Conservation (phyloP, 2,329 filamentous ascomycete genomes). For the Xylariaceae sp. region DNA sequence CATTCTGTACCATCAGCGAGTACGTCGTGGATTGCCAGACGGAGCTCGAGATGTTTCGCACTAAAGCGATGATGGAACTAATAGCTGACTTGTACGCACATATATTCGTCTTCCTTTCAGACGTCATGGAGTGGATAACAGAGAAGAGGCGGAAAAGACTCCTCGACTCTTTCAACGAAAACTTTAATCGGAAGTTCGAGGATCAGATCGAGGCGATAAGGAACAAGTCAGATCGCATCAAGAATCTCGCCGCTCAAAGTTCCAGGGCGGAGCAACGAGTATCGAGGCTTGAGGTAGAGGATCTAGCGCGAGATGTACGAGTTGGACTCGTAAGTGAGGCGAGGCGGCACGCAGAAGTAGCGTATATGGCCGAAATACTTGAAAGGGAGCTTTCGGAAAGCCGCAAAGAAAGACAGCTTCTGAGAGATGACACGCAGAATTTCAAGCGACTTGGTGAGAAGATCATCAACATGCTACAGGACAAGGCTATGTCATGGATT, state of each 20-base stretch:
- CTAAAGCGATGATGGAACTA: slow-evolving; percentile 15
- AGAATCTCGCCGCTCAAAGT: slow-evolving; percentile 15
- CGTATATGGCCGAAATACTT: slow-evolving; percentile 7
- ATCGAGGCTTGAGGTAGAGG: slow-evolving; percentile 11
- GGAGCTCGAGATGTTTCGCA: slow-evolving; percentile 24
- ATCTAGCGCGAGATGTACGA: slow-evolving; percentile 12
- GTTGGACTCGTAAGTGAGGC: slow-evolving; percentile 7
- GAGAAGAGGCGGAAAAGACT: slow-evolving; percentile 20
- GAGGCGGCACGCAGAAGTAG: slow-evolving; percentile 13
- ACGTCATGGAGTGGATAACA: slow-evolving; percentile 24
- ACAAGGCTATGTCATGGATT: slow-evolving; percentile 8
- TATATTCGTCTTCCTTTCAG: slow-evolving; percentile 24
- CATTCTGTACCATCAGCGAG: slow-evolving; percentile 22
- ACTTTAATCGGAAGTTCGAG: slow-evolving; percentile 21
- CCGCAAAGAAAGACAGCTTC: slow-evolving; percentile 10
- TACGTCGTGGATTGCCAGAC: slow-evolving; percentile 13
- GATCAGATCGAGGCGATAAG: slow-evolving; percentile 17
- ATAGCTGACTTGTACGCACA: slow-evolving; percentile 21
- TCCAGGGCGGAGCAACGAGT: slow-evolving; percentile 19
- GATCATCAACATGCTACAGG: slow-evolving; percentile 4
- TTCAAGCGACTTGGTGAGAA: slow-evolving; percentile 7
- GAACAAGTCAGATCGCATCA: slow-evolving; percentile 13
- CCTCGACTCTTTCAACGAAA: slow-evolving; percentile 27
- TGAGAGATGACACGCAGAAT: slow-evolving; percentile 9
- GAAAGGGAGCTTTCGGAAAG: slow-evolving; percentile 10